Conservation (phyloP, 305 asterid genomes). For the Euphrasia arctica region DNA sequence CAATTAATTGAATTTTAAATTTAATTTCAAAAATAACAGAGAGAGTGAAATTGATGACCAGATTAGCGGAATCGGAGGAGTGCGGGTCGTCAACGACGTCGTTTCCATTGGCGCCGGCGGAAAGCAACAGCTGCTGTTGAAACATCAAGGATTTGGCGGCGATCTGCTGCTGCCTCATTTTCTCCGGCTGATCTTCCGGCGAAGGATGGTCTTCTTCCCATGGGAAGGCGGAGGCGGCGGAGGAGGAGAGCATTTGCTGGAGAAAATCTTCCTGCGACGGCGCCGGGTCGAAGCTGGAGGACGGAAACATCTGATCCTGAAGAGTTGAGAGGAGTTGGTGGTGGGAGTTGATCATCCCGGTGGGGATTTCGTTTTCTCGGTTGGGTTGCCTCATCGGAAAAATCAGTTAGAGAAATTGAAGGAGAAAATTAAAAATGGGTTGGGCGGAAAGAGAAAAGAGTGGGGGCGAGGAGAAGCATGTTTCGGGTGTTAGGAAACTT, state of each 20-base stretch:
- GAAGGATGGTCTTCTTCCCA: slow-evolving; percentile 49
- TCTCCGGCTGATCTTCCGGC: slow-evolving; percentile 37
- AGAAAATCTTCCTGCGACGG: slow-evolving; percentile 38
- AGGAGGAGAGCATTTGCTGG: slow-evolving; percentile 44
- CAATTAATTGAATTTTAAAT: not conserved
- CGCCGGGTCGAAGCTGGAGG: slow-evolving; percentile 14
- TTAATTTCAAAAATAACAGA: not conserved
- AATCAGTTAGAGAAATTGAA: too few species aligned
- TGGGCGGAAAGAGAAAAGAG: too few species aligned
- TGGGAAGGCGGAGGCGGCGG: slow-evolving; percentile 37
- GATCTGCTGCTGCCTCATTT: slow-evolving; percentile 72
- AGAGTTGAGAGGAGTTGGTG: not conserved
- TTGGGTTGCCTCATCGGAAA: not conserved
- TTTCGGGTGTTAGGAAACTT: too few species aligned
- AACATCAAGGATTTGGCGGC: slow-evolving; percentile 59
- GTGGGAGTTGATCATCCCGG: not conserved
- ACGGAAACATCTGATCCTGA: slow-evolving; percentile 1
- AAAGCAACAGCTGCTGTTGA: slow-evolving; percentile 57
- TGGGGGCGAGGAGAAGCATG: too few species aligned
- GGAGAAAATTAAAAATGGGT: too few species aligned
- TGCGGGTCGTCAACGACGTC: slow-evolving; percentile 38
- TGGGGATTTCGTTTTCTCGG: not conserved
- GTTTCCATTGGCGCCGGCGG: slow-evolving; percentile 29
- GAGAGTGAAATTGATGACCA: slow-evolving; percentile 32
- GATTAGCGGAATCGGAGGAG: slow-evolving; percentile 38